These are phyloP conservation scores for Graphilbum fragrans DNA, from an alignment of 2,329 filamentous ascomycete genomes.

Conservation along the genomic window DNA sequence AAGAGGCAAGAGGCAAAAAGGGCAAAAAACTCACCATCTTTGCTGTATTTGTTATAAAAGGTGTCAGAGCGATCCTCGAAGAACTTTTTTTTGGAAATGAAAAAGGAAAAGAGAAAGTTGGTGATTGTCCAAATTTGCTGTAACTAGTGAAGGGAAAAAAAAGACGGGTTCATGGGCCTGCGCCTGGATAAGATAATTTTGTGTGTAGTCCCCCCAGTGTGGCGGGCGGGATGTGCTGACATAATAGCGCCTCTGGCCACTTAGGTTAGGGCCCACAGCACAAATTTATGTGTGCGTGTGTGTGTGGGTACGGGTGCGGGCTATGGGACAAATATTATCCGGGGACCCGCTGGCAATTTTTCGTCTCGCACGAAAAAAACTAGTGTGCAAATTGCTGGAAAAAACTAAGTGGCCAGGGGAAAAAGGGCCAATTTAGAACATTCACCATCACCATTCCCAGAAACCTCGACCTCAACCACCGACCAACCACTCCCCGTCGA, in stretches of 20 bases:
- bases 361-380: constrained; percentile 7
- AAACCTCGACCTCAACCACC: not conserved
- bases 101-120: not conserved
- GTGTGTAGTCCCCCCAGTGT: constrained; percentile 9
- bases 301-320: constrained; percentile 2
- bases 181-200: not conserved
- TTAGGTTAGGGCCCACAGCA: constrained; percentile 11
- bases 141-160: too few relatives aligned
- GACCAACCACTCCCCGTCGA: not conserved
- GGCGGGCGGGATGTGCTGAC: not conserved
- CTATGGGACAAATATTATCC: constrained; percentile 6
- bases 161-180: too few relatives aligned
- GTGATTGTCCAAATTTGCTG: not conserved
- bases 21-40: constrained; percentile 39
- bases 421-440: not conserved
- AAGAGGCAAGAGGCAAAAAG: constrained; percentile 4
- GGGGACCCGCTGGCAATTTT: not conserved
- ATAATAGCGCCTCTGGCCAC: not conserved
- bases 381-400: constrained; percentile 1
- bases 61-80: constrained; percentile 58
- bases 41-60: constrained; percentile 34
- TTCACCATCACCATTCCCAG: not conserved
- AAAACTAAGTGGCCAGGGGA: not conserved
- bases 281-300: constrained; percentile 1
- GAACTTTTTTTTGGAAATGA: constrained; percentile 26